A percentile compares a stretch with the other conserved stretches of the same genome.
These are phyloP conservation scores for Melocanna baccifera DNA, from an alignment of 176 grass and related monocot species.

Conservation along the genomic window DNA sequence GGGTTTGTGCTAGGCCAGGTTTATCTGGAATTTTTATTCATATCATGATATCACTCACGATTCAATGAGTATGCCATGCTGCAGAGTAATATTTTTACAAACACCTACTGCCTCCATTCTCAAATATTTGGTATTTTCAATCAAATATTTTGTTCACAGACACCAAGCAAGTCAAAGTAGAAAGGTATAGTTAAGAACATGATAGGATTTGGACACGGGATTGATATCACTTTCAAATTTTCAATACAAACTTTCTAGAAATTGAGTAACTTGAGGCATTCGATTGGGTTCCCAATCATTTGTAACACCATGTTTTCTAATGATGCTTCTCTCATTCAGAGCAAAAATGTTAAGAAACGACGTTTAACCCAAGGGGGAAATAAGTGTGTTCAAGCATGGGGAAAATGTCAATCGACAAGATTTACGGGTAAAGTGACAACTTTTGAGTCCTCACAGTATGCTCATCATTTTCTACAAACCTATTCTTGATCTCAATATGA, in stretches of 20 bases:
- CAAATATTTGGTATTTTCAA: neutral
- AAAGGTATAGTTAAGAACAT: no score
- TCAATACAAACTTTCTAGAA: neutral
- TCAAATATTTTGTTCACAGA: neutral
- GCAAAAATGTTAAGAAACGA: neutral
- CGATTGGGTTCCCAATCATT: neutral
- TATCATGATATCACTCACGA: neutral
- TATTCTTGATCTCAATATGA: conserved; percentile 40
- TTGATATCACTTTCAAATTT: neutral
- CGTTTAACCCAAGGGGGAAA: neutral
- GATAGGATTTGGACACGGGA: neutral
- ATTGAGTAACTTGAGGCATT: neutral
- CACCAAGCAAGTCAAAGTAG: neutral
- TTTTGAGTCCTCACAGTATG: conserved; percentile 25
- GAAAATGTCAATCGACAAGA: conserved; percentile 10
- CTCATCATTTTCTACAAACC: conserved; percentile 43
- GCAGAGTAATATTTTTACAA: neutral
- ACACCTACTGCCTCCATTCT: neutral
- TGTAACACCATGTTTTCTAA: neutral
- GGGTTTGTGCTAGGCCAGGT: neutral
- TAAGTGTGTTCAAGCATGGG: neutral
- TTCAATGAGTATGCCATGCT: neutral
- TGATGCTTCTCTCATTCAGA: no score
- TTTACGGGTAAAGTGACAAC: conserved; percentile 22
- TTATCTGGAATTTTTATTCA: neutral